Evolutionary conservation across 1,284 basidiomycete genomes (phyloP).

Genomic region (Moniliophthora roreri): DNA sequence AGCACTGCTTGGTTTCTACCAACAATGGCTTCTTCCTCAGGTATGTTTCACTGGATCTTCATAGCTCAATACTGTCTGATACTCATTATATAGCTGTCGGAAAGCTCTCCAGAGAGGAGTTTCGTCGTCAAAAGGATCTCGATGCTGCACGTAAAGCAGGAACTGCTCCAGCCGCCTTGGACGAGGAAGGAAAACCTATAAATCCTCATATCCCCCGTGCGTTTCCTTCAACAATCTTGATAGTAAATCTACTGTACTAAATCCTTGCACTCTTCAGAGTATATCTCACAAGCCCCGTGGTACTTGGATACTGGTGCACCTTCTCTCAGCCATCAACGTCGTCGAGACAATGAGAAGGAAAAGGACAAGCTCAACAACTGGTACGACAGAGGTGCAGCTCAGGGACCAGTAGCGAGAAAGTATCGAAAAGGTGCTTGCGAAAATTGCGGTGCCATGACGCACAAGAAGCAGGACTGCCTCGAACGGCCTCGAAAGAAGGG

Average conservation of each 20-base stretch:
- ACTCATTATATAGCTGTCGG: slow-evolving; percentile 35
- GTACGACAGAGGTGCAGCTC: slow-evolving; percentile 89
- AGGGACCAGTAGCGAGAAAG: slow-evolving; percentile 91
- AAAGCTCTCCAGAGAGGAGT: slow-evolving; percentile 92
- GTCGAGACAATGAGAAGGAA: slow-evolving; percentile 70
- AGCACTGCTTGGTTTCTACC: not conserved
- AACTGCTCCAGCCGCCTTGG: slow-evolving; percentile 92
- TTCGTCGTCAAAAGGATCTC: slow-evolving; percentile 91
- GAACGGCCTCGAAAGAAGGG: slow-evolving; percentile 97
- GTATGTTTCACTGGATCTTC: not conserved
- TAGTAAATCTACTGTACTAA: slow-evolving; percentile 6
- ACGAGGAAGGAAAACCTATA: slow-evolving; percentile 92
- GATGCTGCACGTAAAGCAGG: slow-evolving; percentile 97
- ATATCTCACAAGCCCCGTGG: slow-evolving; percentile 97
- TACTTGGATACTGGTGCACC: slow-evolving; percentile 92
- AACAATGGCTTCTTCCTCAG: slow-evolving; percentile 13
- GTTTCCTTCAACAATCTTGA: slow-evolving; percentile 28
- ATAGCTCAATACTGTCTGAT: not conserved
- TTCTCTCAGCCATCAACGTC: slow-evolving; percentile 87
- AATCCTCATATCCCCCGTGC: slow-evolving; percentile 97
- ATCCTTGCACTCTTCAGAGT: slow-evolving; percentile 56
- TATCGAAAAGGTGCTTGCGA: slow-evolving; percentile 98
- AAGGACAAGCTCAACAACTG: slow-evolving; percentile 81
- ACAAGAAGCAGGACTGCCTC: slow-evolving; percentile 90
- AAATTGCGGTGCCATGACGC: slow-evolving; percentile 97